Base-by-base conservation (phyloP, 225 moss, liverwort and hornwort species). In the Antitrichia curtipendula region DNA sequence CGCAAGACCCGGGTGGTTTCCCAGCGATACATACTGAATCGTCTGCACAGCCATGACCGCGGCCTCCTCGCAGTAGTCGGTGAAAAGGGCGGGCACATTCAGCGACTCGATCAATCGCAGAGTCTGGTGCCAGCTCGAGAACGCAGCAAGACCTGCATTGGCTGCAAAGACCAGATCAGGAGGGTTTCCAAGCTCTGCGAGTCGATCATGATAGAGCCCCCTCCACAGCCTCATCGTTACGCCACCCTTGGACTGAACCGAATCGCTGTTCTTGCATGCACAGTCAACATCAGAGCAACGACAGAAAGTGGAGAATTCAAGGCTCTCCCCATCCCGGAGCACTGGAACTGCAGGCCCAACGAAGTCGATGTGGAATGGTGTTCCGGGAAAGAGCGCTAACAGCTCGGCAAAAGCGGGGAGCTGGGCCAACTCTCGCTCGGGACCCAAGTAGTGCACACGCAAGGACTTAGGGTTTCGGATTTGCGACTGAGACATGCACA, bases 11-110 rank as follows among this genome's bases (percentile, higher is more conserved):
- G 7, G 66, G 18, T 65, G 60, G 8, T 60, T 75, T 68, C 86
- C 40, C 70, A 18, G 56, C 29, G 31, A 83, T 1, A 79, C 20
- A 22, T n/a, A n/a, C 21, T 68, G 85, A 81, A 97, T 88, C 59
- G 91, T 86, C 28, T 88, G 75, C 43, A 78, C 90, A 82, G 95
- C 96, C 88, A 99, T 86, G 53, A 95, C 88, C 9, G 95, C 97
- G 49, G 98, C 98, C 89, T 98, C 98, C 91, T 97, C 97, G 57
- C 98, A 97, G 69, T 95, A 98, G 89, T 98, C 98, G 34, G 95
- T 95, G 80, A 97, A 95, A 43, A 97, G 81, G 38, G 95, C 91
- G 36, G 95, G 95, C 77, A 89, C 87, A 40, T 88, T 40, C 5
- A 87, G 73, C 25, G 82, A 69, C 40, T 81, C 85, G 34, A 98